Evolutionary conservation across 208 protist species (phyloP), one percentile per base, ranked within the genome.

Genomic region (Crithidia sp.): DNA sequence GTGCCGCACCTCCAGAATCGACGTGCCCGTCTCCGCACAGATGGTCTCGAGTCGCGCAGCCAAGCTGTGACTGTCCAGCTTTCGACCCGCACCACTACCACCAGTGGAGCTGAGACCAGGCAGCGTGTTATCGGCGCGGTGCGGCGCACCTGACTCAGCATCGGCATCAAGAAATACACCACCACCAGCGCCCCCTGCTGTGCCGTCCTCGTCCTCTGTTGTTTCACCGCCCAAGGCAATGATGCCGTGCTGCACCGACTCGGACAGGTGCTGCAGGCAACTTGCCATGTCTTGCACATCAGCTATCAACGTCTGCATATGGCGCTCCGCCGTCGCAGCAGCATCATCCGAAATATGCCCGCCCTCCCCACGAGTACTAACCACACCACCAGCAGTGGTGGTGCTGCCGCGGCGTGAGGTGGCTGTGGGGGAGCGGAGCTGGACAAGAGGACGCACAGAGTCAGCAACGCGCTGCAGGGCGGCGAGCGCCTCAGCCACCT

Each of bases 1-100:
- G 44, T 65, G 39, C 57, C 76, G 77, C 43, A 78, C 61, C 37
- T 88, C 78, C n/a, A 86, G 50, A 9, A 87, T 78, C 5, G 81
- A 85, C 40, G 70, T 77, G 37, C 79, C 71, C 2, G 83, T 87
- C 17, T 79, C 79, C 1, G 57, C 28, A 65, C 81, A 86, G 39
- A 84, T 62, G 10, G 73, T 68, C 41, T 52, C 63, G 7, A 93
- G 77, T 10, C 71, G 71, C 8, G 57, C 37, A 17, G 53, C 62
- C 16, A 81, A 67, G 9, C 7, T 7, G 43, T 36, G 60, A 28
- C 47, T 54, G 39, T 74, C 60, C 47, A 67, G 39, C 36, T 59
- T 49, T n/a, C 39, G 2, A 14, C 37, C 52, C 4, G 50, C 17
- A 5, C n/a, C 39, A 40, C 6, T 39, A n/a, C 13, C 39, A 4